These are phyloP conservation scores for Saturnispora zaruensis DNA, from an alignment of 805 yeast species.

Conservation along the genomic window DNA sequence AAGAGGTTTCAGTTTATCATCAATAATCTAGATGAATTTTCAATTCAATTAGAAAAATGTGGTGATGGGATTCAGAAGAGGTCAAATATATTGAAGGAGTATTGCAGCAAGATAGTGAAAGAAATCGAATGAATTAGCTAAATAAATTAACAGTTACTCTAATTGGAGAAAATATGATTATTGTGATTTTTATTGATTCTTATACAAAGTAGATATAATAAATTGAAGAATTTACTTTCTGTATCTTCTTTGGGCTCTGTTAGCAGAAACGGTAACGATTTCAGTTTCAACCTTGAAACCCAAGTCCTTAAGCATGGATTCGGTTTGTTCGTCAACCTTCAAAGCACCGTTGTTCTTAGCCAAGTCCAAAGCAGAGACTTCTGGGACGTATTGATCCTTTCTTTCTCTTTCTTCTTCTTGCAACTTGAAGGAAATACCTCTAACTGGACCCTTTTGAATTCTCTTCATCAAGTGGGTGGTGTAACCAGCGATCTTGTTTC, in stretches of 20 bases:
- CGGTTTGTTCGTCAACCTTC: conserved; percentile 95
- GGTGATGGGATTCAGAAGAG: conserved; percentile 29
- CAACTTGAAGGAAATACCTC: conserved; percentile 99
- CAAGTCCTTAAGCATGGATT: conserved; percentile 85
- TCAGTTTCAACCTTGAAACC: conserved; percentile 86
- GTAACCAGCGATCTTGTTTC: conserved; percentile 99
- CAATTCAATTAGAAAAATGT: conserved; percentile 16
- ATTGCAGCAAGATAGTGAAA: conserved; percentile 34
- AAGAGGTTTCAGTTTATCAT: conserved; percentile 26
- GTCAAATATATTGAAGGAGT: conserved; percentile 33
- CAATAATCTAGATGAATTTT: conserved; percentile 17
- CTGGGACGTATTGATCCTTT: conserved; percentile 99
- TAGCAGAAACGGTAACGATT: conserved; percentile 80
- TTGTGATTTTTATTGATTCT: conserved; percentile 1
- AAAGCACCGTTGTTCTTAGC: conserved; percentile 92
- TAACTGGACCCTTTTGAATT: conserved; percentile 99
- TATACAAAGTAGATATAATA: conserved; percentile 9
- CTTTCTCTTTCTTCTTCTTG: conserved; percentile 99
- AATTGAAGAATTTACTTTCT: conserved; percentile 54
- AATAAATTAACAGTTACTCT: not conserved
- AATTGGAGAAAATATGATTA: not conserved
- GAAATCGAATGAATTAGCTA: conserved; percentile 14
- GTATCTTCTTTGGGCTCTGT: conserved; percentile 80
- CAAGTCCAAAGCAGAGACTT: conserved; percentile 98
- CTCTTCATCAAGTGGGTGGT: conserved; percentile 99